A percentile compares a stretch with the other conserved stretches of the same genome.
phyloP scores from a whole-genome alignment of 805 yeast species.

The Saccharomycopsis malanga region DNA sequence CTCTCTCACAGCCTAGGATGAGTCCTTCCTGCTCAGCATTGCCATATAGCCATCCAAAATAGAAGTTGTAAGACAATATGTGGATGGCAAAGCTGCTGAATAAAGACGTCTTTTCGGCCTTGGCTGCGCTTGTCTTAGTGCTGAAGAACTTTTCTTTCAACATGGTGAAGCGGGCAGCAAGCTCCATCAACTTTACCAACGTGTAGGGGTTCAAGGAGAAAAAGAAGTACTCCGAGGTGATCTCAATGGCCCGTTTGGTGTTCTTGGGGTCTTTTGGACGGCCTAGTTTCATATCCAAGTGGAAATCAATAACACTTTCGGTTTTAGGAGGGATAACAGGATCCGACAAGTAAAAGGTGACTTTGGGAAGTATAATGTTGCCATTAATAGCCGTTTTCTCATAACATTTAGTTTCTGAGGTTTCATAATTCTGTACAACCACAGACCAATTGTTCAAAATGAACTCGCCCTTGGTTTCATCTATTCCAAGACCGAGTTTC shows the following conservation, averaged over 20 bases:
- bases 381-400: conserved; percentile 3
- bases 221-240: conserved; percentile 50
- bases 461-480: conserved; percentile 4
- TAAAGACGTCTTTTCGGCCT: conserved; percentile 1
- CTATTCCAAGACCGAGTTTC: not conserved
- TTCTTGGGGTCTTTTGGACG: conserved; percentile 29
- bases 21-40: conserved; percentile 32
- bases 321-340: conserved; percentile 24
- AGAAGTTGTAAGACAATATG: conserved; percentile 54
- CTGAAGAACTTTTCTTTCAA: not conserved
- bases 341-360: conserved; percentile 8
- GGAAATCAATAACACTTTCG: conserved; percentile 40
- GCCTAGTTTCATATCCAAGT: conserved; percentile 37
- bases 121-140: not conserved
- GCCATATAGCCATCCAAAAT: conserved; percentile 77
- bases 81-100: conserved; percentile 44
- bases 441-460: not conserved
- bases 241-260: conserved; percentile 7
- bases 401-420: not conserved
- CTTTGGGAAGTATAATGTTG: conserved; percentile 2
- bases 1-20: conserved; percentile 69
- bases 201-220: conserved; percentile 49
- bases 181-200: conserved; percentile 34
- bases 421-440: conserved; percentile 2
- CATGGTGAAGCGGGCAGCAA: conserved; percentile 17